Evolutionary conservation across 768 basidiomycete genomes (phyloP).

Genomic region (Erythrobasidium yunnanense): DNA sequence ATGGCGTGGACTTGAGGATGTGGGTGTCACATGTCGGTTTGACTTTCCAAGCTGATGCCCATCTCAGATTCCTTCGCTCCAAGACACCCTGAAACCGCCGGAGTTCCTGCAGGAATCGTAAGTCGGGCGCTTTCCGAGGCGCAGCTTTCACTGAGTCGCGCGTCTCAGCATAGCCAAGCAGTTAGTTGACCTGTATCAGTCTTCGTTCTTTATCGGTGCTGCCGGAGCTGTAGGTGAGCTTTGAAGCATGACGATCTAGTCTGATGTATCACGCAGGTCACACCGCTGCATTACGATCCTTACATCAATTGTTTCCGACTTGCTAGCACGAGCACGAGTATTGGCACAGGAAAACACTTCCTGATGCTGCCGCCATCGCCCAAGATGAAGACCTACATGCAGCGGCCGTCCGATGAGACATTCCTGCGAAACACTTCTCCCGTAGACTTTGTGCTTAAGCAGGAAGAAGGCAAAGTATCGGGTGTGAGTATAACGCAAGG

Average conservation of each 20-base stretch:
- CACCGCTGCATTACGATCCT: slow-evolving; percentile 23
- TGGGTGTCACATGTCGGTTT: not conserved
- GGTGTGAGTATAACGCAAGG: not conserved
- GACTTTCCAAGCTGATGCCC: not conserved
- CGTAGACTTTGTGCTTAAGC: not conserved
- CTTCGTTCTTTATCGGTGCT: slow-evolving; percentile 17
- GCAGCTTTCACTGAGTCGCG: not conserved
- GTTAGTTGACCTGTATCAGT: slow-evolving; percentile 7
- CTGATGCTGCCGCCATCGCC: slow-evolving; percentile 8
- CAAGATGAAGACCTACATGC: not conserved
- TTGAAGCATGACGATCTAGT: no score
- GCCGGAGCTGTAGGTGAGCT: not conserved
- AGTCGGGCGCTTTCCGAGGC: not conserved
- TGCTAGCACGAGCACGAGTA: slow-evolving; percentile 1
- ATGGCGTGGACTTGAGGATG: slow-evolving; percentile 24
- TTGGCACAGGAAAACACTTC: slow-evolving; percentile 11
- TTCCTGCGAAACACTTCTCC: slow-evolving; percentile 2
- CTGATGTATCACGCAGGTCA: no score
- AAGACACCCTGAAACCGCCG: not conserved
- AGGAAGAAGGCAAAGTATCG: not conserved
- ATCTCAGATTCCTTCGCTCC: not conserved
- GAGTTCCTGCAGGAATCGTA: slow-evolving; percentile 4
- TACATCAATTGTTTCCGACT: slow-evolving; percentile 25
- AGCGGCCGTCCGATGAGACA: not conserved
- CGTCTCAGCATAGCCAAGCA: not conserved